phyloP scores from a whole-genome alignment of 1,284 basidiomycete species.

The Ceratobasidium theobromae region DNA sequence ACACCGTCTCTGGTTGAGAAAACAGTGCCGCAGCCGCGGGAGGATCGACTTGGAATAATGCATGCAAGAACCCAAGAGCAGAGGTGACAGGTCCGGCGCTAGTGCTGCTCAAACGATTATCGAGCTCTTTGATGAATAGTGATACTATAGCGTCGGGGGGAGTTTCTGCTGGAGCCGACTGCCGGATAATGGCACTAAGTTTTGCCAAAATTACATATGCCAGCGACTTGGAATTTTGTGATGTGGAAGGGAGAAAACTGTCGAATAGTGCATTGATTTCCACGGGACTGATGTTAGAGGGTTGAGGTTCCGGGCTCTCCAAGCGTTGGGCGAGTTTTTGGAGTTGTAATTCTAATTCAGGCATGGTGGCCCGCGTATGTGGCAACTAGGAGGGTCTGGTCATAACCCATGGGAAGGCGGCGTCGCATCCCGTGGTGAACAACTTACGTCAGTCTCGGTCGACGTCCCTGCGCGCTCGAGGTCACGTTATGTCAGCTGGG shows the following conservation, averaged over 20 bases:
- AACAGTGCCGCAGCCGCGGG: constrained; percentile 63
- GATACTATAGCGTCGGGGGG: background rate
- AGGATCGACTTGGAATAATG: constrained; percentile 76
- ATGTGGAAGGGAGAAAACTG: constrained; percentile 19
- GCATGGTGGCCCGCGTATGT: background rate
- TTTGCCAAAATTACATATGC: constrained; percentile 18
- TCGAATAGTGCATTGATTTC: constrained; percentile 2
- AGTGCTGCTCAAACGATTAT: constrained; percentile 8
- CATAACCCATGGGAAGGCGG: background rate
- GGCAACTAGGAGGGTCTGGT: background rate
- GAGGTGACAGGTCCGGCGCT: constrained; percentile 14
- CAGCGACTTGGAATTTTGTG: constrained; percentile 1
- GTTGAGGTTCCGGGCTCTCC: constrained; percentile 2
- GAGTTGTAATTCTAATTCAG: background rate
- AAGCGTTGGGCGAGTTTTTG: constrained; percentile 5
- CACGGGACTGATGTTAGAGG: background rate
- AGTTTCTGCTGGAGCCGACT: background rate
- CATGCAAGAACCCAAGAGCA: constrained; percentile 60
- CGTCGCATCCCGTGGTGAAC: background rate
- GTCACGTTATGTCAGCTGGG: no score
- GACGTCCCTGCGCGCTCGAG: no score
- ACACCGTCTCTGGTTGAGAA: constrained; percentile 58
- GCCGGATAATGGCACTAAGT: background rate
- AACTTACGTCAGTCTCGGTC: background rate
- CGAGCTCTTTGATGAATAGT: constrained; percentile 5